These are phyloP conservation scores for Colletotrichum musicola DNA, from an alignment of 2,329 filamentous ascomycete genomes.

Conservation along the genomic window DNA sequence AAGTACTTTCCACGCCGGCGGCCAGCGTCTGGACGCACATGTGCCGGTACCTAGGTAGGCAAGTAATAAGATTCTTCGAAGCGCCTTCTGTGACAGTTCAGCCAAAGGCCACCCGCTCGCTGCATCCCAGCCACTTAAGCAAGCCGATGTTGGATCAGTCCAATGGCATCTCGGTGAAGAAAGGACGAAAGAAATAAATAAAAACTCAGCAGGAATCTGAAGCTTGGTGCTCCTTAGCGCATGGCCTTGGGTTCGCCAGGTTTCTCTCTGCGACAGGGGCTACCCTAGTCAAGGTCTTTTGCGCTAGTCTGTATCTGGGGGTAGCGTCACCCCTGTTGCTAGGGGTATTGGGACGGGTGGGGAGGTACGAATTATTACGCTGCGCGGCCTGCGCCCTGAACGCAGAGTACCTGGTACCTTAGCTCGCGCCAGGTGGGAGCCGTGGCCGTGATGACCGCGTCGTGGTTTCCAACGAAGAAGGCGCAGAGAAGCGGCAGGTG, in stretches of 20 bases:
- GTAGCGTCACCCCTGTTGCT: conserved; percentile 28
- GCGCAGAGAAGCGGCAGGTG: conserved; percentile 6
- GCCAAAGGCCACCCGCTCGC: background rate
- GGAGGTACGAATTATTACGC: conserved; percentile 22
- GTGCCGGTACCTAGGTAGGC: too few species aligned
- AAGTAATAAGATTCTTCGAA: too few species aligned
- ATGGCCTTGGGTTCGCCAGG: conserved; percentile 24
- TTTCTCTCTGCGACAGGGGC: conserved; percentile 34
- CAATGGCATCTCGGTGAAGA: background rate
- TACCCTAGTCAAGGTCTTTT: conserved; percentile 5
- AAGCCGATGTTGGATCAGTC: background rate
- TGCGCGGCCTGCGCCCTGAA: conserved; percentile 20
- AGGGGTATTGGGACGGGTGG: conserved; percentile 21
- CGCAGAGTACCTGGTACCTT: background rate
- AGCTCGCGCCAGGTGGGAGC: conserved; percentile 21
- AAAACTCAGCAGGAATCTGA: conserved; percentile 20
- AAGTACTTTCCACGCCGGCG: too few species aligned
- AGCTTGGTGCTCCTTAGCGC: conserved; percentile 33
- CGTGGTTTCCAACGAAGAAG: conserved; percentile 14
- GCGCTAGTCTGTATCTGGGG: conserved; percentile 4
- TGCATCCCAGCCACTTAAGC: background rate
- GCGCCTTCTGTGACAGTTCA: conserved; percentile 8
- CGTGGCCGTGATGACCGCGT: conserved; percentile 29
- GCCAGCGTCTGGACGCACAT: background rate
- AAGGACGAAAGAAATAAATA: conserved; percentile 6